These are phyloP conservation scores for Amanita polypyramis DNA, from an alignment of 768 basidiomycete genomes.

Conservation along the genomic window DNA sequence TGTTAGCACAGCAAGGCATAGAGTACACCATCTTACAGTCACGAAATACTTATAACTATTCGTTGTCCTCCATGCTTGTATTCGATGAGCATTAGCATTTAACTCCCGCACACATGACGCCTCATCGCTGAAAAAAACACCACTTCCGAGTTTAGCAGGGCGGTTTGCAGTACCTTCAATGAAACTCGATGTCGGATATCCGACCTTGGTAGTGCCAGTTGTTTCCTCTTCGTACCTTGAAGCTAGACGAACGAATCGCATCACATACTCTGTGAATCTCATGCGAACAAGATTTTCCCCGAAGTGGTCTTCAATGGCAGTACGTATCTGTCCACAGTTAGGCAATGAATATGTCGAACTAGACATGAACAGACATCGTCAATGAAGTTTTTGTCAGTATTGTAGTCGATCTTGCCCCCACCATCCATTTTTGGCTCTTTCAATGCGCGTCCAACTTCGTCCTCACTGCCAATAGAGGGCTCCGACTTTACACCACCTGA, in stretches of 20 bases:
- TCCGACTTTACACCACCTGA: constrained; percentile 60
- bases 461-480: constrained; percentile 50
- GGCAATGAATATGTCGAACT: background rate
- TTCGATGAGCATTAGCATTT: constrained; percentile 64
- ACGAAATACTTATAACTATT: constrained; percentile 67
- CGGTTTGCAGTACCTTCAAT: constrained; percentile 30
- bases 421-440: constrained; percentile 51
- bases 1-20: constrained; percentile 8
- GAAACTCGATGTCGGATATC: constrained; percentile 53
- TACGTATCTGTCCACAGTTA: constrained; percentile 47
- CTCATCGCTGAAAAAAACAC: constrained; percentile 74
- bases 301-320: constrained; percentile 85
- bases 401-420: constrained; percentile 44
- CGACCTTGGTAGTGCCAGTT: constrained; percentile 67
- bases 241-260: constrained; percentile 80
- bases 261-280: constrained; percentile 83
- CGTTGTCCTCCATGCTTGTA: constrained; percentile 90
- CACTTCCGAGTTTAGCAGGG: constrained; percentile 59
- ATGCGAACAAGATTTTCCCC: constrained; percentile 83
- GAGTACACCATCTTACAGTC: constrained; percentile 31
- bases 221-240: constrained; percentile 85
- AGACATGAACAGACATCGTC: constrained; percentile 65
- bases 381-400: constrained; percentile 78
- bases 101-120: constrained; percentile 56
- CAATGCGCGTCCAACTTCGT: constrained; percentile 52